Conservation (phyloP, 2,329 filamentous ascomycete species). For the Scorias spongiosa region DNA sequence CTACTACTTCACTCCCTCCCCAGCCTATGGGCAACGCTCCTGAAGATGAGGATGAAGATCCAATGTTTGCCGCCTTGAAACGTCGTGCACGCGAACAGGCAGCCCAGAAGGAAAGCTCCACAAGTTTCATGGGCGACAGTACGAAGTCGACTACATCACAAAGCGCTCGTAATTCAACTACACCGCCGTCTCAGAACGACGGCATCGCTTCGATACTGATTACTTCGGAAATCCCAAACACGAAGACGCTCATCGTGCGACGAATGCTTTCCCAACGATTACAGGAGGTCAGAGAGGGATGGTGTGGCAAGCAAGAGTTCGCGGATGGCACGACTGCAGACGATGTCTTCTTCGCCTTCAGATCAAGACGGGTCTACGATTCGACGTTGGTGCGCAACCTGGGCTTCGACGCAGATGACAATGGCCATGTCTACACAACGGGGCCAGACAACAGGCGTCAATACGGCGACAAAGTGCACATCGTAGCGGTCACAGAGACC, state of each 20-base stretch:
- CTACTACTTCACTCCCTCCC: slow-evolving; percentile 4
- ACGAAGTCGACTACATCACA: slow-evolving; percentile 1
- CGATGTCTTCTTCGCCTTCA: slow-evolving; percentile 65
- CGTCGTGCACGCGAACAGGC: slow-evolving; percentile 26
- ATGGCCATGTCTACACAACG: slow-evolving; percentile 24
- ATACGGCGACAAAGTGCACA: slow-evolving; percentile 46
- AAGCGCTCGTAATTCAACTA: slow-evolving; percentile 3
- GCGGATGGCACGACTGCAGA: slow-evolving; percentile 30
- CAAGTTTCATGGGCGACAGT: slow-evolving; percentile 6
- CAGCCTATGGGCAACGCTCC: slow-evolving; percentile 1
- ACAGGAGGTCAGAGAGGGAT: slow-evolving; percentile 50
- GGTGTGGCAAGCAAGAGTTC: slow-evolving; percentile 49
- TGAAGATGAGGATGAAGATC: slow-evolving; percentile 23
- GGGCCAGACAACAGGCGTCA: slow-evolving; percentile 31
- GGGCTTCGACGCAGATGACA: slow-evolving; percentile 38
- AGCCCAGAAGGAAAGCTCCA: slow-evolving; percentile 8
- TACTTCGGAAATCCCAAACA: slow-evolving; percentile 46
- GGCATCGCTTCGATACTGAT: slow-evolving; percentile 50
- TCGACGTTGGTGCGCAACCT: slow-evolving; percentile 58
- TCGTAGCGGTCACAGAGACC: slow-evolving; percentile 63
- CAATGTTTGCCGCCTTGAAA: slow-evolving; percentile 28
- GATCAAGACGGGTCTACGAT: slow-evolving; percentile 55
- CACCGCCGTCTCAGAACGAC: slow-evolving; percentile 22
- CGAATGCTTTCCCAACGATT: slow-evolving; percentile 54
- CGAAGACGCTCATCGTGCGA: slow-evolving; percentile 46